phyloP scores from a whole-genome alignment of 805 yeast species.

The Candida wancherniae region DNA sequence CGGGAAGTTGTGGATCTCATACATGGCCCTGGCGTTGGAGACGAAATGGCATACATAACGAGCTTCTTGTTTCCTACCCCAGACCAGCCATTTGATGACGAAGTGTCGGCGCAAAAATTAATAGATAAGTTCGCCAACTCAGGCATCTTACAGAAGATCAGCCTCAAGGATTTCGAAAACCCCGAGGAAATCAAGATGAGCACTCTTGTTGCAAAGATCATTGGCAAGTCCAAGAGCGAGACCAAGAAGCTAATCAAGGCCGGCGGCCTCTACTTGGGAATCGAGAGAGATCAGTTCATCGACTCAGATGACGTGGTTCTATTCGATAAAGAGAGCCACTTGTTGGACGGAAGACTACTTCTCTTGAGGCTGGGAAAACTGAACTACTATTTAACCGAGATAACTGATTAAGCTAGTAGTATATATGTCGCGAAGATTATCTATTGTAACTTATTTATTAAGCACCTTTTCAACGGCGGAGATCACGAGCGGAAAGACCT shows the following conservation, averaged over 20 bases:
- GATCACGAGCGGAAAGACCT: conserved; percentile 47
- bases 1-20: conserved; percentile 80
- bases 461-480: conserved; percentile 38
- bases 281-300: conserved; percentile 45
- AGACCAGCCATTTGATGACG: conserved; percentile 43
- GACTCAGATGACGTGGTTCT: conserved; percentile 48
- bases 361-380: conserved; percentile 73
- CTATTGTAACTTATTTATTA: neutral
- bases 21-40: conserved; percentile 77
- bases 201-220: conserved; percentile 45
- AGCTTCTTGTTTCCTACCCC: conserved; percentile 61
- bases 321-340: conserved; percentile 40
- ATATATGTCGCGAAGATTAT: conserved; percentile 1
- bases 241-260: conserved; percentile 56
- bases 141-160: conserved; percentile 42
- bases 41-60: conserved; percentile 61
- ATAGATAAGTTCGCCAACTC: conserved; percentile 55
- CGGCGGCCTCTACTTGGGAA: conserved; percentile 74
- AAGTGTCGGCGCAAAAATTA: conserved; percentile 45
- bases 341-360: conserved; percentile 58
- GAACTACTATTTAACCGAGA: conserved; percentile 48
- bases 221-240: conserved; percentile 50
- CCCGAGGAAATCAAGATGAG: conserved; percentile 43
- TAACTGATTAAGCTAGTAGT: conserved; percentile 8
- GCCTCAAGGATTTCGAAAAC: conserved; percentile 22